Base-by-base conservation (phyloP, 441 rosid genomes). In the Theobroma grandiflorum region DNA sequence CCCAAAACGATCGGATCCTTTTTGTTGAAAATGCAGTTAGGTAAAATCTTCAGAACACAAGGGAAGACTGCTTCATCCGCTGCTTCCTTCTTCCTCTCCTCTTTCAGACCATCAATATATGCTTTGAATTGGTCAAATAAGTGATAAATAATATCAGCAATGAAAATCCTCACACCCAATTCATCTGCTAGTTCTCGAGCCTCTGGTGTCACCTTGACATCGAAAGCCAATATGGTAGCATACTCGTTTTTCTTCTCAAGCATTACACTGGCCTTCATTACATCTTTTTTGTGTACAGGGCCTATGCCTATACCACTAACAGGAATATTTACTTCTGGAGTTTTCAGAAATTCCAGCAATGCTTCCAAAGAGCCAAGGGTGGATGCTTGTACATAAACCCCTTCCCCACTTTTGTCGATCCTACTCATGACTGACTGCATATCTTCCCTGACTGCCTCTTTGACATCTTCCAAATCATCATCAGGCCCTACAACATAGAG, bases 361-460 rank as follows among this genome's bases (percentile, higher is more conserved):
- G 99, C 99, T 92, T 97, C 99, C 83, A 97, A 85, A 26, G 99
- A 97, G 59, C 99, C 99, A 62, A 95, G 88, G 9, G 99, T 94
- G 26, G 99, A 97, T 63, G 99, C 97, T 87, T 94, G 99, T 40
- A 97, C 98, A 84, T 88, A 95, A 49, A 94, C 99, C 79, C 99
- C 99, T 88, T 94, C 97, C 6, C 97, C 98, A 69, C 92, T 92
- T 86, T 84, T 93, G 84, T 97, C 98, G 42, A 95, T 92, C 74
- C 94, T 90, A 86, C 88, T 94, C 94, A 92, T 84, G 72, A 94
- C 99, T 20, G 97, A 90, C 77, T 87, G 88, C 93, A 95, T 93
- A 83, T 97, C 99, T 81, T 92, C 95, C 97, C 88, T 90, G 42
- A 92, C 91, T 42, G 78, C 75, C 59, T 90, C 91, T 85, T 88